These are phyloP conservation scores for Barnettozyma salicaria DNA, from an alignment of 805 yeast species.

Conservation along the genomic window DNA sequence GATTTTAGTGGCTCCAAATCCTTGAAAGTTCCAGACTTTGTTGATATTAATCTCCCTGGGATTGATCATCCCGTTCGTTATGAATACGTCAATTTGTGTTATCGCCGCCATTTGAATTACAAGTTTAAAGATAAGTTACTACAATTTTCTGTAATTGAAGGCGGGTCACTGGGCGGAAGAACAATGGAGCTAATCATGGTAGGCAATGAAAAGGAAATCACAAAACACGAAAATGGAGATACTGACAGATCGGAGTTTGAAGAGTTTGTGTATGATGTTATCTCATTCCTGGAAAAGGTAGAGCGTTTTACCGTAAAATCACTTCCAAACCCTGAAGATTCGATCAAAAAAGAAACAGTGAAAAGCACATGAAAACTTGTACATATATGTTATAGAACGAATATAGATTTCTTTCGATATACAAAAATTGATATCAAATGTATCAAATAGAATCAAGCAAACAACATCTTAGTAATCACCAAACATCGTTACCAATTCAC, in stretches of 20 bases:
- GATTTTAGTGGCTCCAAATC: conserved; percentile 35
- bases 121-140: conserved; percentile 30
- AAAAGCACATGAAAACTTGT: not conserved
- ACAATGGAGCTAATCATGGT: conserved; percentile 43
- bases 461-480: not conserved
- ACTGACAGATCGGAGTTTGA: conserved; percentile 16
- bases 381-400: conserved; percentile 2
- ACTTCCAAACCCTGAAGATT: no score
- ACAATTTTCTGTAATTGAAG: conserved; percentile 44
- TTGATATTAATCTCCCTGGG: conserved; percentile 33
- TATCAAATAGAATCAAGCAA: not conserved
- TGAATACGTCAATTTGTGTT: conserved; percentile 37
- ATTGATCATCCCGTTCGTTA: conserved; percentile 37
- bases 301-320: not conserved
- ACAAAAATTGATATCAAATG: not conserved
- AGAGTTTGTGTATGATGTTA: conserved; percentile 16
- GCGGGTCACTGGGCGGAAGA: conserved; percentile 55
- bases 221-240: conserved; percentile 2
- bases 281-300: conserved; percentile 16
- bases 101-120: conserved; percentile 41
- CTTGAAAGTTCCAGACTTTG: conserved; percentile 33
- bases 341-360: no score
- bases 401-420: not conserved
- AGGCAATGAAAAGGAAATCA: conserved; percentile 25
- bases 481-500: conserved; percentile 54